phyloP scores from a whole-genome alignment of 192 early-diverging fungal species.

The Podochytrium sp. region DNA sequence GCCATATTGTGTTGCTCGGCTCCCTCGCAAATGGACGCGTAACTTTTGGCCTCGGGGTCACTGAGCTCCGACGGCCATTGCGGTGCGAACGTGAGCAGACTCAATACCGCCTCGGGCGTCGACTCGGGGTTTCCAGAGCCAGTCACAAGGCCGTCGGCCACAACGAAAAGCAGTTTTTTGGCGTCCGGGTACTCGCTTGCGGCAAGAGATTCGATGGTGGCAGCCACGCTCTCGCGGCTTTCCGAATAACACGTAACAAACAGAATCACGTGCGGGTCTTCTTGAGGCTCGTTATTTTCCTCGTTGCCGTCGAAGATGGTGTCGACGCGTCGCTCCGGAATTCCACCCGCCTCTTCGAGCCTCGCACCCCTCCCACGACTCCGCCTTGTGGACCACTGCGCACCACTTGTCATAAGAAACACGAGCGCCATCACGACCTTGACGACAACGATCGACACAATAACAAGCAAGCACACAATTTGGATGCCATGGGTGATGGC shows the following conservation, averaged over 20 bases:
- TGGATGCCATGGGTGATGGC: slow-evolving; percentile 37
- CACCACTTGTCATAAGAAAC: not conserved
- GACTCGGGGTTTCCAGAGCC: slow-evolving; percentile 77
- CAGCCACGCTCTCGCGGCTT: slow-evolving; percentile 48
- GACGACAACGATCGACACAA: slow-evolving; percentile 37
- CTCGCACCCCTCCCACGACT: not conserved
- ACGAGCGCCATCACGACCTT: slow-evolving; percentile 43
- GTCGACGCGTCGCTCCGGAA: too few species aligned
- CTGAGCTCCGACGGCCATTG: not conserved
- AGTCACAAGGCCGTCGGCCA: slow-evolving; percentile 88
- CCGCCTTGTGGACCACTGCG: not conserved
- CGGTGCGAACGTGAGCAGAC: slow-evolving; percentile 53
- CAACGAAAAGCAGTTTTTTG: slow-evolving; percentile 83
- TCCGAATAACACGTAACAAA: slow-evolving; percentile 94
- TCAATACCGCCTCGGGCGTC: slow-evolving; percentile 81
- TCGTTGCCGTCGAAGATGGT: not conserved
- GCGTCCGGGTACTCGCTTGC: slow-evolving; percentile 79
- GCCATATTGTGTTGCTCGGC: slow-evolving; percentile 89
- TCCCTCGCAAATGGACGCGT: slow-evolving; percentile 56
- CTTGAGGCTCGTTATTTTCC: not conserved
- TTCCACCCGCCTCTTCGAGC: too few species aligned
- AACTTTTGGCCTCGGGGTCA: slow-evolving; percentile 19
- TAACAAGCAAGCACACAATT: slow-evolving; percentile 34
- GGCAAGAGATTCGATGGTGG: slow-evolving; percentile 87
- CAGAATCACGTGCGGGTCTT: slow-evolving; percentile 47